Conservation (phyloP, 805 yeast species). For the Wickerhamomyces bovis region DNA sequence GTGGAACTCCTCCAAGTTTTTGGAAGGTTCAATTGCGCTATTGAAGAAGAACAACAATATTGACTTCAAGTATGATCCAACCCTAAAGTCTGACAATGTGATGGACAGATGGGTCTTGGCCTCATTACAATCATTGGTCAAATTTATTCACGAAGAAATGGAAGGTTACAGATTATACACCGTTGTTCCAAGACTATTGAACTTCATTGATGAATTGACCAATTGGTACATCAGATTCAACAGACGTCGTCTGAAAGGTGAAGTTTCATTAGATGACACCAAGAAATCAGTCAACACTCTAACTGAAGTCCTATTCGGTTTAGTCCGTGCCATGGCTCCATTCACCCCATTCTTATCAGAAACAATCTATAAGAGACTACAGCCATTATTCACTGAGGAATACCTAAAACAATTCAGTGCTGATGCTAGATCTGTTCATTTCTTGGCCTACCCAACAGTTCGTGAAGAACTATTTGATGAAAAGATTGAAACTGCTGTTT, state of each 20-base stretch:
- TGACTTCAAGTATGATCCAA: slow-evolving; percentile 68
- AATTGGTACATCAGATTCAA: slow-evolving; percentile 99
- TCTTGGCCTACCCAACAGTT: slow-evolving; percentile 83
- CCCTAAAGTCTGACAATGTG: slow-evolving; percentile 67
- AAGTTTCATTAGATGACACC: slow-evolving; percentile 79
- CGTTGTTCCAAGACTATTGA: slow-evolving; percentile 88
- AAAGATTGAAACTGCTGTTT: slow-evolving; percentile 79
- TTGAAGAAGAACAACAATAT: slow-evolving; percentile 67
- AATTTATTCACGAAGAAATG: slow-evolving; percentile 88
- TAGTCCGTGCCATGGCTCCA: slow-evolving; percentile 97
- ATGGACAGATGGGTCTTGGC: slow-evolving; percentile 98
- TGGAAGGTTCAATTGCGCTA: slow-evolving; percentile 88
- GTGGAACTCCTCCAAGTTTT: slow-evolving; percentile 97
- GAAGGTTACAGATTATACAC: slow-evolving; percentile 83
- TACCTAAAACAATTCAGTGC: slow-evolving; percentile 44
- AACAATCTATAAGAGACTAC: slow-evolving; percentile 74
- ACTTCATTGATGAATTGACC: slow-evolving; percentile 88
- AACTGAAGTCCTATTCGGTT: slow-evolving; percentile 82
- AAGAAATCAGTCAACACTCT: slow-evolving; percentile 82
- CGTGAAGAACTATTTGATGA: slow-evolving; percentile 77
- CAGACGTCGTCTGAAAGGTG: slow-evolving; percentile 97
- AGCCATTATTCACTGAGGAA: slow-evolving; percentile 52
- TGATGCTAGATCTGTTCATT: slow-evolving; percentile 85
- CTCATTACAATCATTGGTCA: slow-evolving; percentile 86
- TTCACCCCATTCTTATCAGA: slow-evolving; percentile 96